Conservation (phyloP, 495 filamentous ascomycete genomes). For the Peziza echinospora region DNA sequence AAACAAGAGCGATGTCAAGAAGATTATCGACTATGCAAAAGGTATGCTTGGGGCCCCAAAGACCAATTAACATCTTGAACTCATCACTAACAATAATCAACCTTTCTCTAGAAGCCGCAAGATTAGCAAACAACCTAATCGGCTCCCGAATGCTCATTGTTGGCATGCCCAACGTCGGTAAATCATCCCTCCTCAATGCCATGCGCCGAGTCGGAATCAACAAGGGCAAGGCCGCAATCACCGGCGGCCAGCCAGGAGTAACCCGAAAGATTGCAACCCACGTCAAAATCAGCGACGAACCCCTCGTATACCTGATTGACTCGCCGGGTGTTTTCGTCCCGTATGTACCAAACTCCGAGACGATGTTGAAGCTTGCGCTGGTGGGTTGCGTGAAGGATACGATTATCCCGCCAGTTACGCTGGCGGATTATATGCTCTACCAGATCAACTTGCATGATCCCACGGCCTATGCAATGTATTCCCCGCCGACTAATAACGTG, state of each 20-base stretch:
- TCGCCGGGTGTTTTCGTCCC: conserved; percentile 70
- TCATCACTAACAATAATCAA: background rate
- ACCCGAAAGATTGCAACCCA: conserved; percentile 66
- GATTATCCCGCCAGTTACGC: conserved; percentile 45
- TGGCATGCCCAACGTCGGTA: conserved; percentile 92
- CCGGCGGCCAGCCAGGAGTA: conserved; percentile 70
- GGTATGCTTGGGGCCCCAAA: conserved; percentile 21
- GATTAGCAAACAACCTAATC: conserved; percentile 30
- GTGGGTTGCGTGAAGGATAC: conserved; percentile 82
- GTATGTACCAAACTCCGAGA: conserved; percentile 59
- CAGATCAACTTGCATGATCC: conserved; percentile 43
- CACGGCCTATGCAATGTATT: conserved; percentile 37
- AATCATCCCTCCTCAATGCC: conserved; percentile 77
- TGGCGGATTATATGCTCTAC: conserved; percentile 81
- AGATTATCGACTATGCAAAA: conserved; percentile 36
- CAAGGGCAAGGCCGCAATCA: conserved; percentile 46
- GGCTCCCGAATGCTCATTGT: conserved; percentile 69
- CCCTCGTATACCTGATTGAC: conserved; percentile 45
- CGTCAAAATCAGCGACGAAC: conserved; percentile 53
- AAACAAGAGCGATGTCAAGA: conserved; percentile 27
- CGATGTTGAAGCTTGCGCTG: conserved; percentile 81
- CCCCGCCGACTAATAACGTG: conserved; percentile 63
- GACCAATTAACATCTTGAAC: background rate
- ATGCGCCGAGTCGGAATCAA: conserved; percentile 49
- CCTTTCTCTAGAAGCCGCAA: conserved; percentile 5